Evolutionary conservation across 2,329 filamentous ascomycete species (phyloP), one percentile per base, ranked within the genome.

Genomic region (Colletotrichum gigasporum): DNA sequence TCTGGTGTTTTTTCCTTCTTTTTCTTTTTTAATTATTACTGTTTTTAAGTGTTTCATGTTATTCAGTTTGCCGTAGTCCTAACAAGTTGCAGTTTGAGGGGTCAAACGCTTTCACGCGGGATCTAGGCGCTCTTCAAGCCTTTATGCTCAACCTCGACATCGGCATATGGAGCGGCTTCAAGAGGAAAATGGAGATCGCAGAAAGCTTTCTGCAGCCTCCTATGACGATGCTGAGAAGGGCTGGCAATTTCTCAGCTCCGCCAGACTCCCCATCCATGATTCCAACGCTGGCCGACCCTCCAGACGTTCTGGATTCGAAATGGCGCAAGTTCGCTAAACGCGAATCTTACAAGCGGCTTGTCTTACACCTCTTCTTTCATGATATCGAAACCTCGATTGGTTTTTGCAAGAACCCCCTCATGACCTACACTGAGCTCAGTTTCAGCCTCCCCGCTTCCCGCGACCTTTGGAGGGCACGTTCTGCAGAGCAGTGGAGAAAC

Each of bases 171-270:
- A 78, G 76, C 45, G 77, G 78, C 2, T 70, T 75, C 12, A 73
- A 70, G 11, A 70, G 77, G 2, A 79, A 79, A 28, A 74, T 79
- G 5, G 77, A 80, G 51, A 76, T 80, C n/a, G 74, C 76, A 4
- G 78, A 79, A 47, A 75, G 74, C 28, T 77, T 78, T 52, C 68
- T 77, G 26, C 71, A 75, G 28, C 74, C 76, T 0, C 60, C 76
- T 0, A 41, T 79, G 5, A 79, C 76, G 2, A 79, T 79, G 72
- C 61, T 78, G 41, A 70, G 76, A 2, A 71, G 76, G 0, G 71
- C 71, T 16, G 74, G 75, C 4, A 74, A 71, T 47, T 74, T 78
- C 48, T 69, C 62, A 24, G 56, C 62, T 7, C 56, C 50, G 5
- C 48, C 62, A 3, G 62, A 65, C n/a, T 65, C 48, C 8, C 20